phyloP scores from a whole-genome alignment of 805 yeast species.

The Monosporozyma unispora region DNA sequence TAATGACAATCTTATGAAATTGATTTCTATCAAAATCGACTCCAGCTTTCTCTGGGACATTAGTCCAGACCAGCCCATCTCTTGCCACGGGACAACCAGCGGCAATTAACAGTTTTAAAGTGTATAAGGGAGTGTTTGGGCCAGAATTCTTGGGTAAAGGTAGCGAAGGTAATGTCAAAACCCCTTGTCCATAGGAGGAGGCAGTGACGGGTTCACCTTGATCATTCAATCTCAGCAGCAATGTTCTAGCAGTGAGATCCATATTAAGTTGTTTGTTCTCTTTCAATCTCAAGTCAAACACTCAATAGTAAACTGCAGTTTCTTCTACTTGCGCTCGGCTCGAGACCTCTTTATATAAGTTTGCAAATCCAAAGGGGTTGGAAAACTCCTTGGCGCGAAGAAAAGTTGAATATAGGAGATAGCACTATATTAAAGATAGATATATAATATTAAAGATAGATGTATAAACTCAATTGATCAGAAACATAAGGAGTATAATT shows the following conservation, averaged over 20 bases:
- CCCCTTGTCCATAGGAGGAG: slow-evolving; percentile 30
- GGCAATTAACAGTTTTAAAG: slow-evolving; percentile 52
- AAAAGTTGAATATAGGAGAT: too few relatives aligned
- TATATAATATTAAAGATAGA: too few relatives aligned
- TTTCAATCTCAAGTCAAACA: too few relatives aligned
- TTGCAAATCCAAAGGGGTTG: too few relatives aligned
- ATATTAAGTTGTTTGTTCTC: too few relatives aligned
- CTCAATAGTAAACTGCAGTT: too few relatives aligned
- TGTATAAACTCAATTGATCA: neutral
- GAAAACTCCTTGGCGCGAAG: too few relatives aligned
- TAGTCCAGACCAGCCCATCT: slow-evolving; percentile 65
- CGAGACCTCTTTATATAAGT: too few relatives aligned
- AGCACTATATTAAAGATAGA: neutral
- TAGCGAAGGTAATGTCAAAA: slow-evolving; percentile 32
- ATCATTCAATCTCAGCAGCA: slow-evolving; percentile 30
- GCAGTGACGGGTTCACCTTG: slow-evolving; percentile 30
- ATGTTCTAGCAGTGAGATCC: slow-evolving; percentile 14
- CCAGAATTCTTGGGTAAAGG: slow-evolving; percentile 31
- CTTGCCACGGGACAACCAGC: slow-evolving; percentile 70
- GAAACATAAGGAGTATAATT: slow-evolving; percentile 17
- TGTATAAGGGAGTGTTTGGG: slow-evolving; percentile 37
- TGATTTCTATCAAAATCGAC: slow-evolving; percentile 46
- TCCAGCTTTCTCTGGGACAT: slow-evolving; percentile 45
- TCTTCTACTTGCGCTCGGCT: neutral
- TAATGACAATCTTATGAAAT: slow-evolving; percentile 44